A percentile compares a stretch with the other conserved stretches of the same genome.
Evolutionary conservation across 2,329 filamentous ascomycete genomes (phyloP).

Genomic region (Microascus cirrosus): DNA sequence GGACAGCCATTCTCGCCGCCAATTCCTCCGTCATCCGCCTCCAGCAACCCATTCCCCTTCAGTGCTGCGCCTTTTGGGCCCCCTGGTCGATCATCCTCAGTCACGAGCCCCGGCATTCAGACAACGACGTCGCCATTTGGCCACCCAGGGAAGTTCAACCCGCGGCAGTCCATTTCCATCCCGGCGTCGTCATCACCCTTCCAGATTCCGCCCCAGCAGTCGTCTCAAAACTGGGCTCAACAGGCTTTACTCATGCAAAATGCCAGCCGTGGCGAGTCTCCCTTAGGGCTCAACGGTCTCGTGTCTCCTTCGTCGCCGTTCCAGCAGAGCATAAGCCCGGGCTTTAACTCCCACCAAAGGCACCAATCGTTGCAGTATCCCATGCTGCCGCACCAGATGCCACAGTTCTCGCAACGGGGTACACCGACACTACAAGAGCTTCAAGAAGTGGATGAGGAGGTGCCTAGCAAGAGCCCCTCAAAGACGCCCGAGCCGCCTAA

Average conservation of each 20-base stretch:
- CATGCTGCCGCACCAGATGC: constrained; percentile 44
- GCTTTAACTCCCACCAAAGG: constrained; percentile 37
- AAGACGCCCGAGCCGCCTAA: constrained; percentile 39
- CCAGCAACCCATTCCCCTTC: constrained; percentile 57
- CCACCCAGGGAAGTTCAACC: constrained; percentile 49
- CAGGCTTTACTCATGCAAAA: constrained; percentile 45
- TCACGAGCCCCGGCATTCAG: constrained; percentile 51
- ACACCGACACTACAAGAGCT: constrained; percentile 60
- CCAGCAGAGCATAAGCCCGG: constrained; percentile 23
- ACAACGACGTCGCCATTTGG: constrained; percentile 65
- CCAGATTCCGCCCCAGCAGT: constrained; percentile 52
- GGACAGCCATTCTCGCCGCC: constrained; percentile 75
- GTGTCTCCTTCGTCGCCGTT: constrained; percentile 57
- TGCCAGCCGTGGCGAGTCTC: constrained; percentile 48
- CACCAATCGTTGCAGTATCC: constrained; percentile 50
- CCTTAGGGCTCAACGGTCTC: constrained; percentile 44
- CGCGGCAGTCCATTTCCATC: constrained; percentile 62
- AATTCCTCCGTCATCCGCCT: constrained; percentile 65
- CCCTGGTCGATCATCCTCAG: constrained; percentile 41
- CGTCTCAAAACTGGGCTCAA: constrained; percentile 46
- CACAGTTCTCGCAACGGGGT: constrained; percentile 40
- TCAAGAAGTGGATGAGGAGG: constrained; percentile 62
- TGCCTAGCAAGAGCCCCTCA: constrained; percentile 35
- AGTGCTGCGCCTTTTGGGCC: constrained; percentile 38
- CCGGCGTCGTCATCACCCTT: constrained; percentile 55